A percentile compares a stretch with the other conserved stretches of the same genome.
Evolutionary conservation across 495 filamentous ascomycete genomes (phyloP).

Genomic region (Glonium stellatum): DNA sequence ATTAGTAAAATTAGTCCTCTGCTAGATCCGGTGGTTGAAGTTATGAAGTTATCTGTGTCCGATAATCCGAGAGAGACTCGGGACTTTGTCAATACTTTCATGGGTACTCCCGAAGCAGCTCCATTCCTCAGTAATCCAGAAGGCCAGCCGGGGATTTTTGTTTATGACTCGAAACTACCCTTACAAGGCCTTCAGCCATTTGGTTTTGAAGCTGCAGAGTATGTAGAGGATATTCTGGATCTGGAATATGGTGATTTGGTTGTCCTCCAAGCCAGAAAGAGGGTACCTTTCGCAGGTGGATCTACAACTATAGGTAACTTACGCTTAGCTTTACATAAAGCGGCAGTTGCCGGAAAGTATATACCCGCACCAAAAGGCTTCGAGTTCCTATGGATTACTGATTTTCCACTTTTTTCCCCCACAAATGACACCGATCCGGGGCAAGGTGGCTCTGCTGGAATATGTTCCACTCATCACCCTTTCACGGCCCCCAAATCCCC

Average conservation of each 20-base stretch:
- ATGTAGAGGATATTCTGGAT: conserved; percentile 46
- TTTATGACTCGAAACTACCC: conserved; percentile 62
- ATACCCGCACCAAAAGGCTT: conserved; percentile 50
- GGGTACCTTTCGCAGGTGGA: conserved; percentile 54
- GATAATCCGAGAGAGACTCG: conserved; percentile 44
- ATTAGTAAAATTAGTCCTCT: conserved; percentile 63
- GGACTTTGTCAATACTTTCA: conserved; percentile 59
- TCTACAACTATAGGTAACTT: conserved; percentile 76
- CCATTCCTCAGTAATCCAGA: conserved; percentile 57
- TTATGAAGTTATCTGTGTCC: conserved; percentile 52
- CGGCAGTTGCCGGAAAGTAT: conserved; percentile 53
- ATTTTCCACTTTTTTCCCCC: conserved; percentile 88
- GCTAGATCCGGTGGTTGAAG: conserved; percentile 59
- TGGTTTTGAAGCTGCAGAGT: conserved; percentile 64
- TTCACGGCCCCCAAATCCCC: conserved; percentile 79
- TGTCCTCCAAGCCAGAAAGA: conserved; percentile 68
- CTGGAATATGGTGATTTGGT: conserved; percentile 67
- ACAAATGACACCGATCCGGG: conserved; percentile 63
- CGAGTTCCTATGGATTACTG: conserved; percentile 72
- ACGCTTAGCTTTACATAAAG: conserved; percentile 60
- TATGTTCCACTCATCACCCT: conserved; percentile 88
- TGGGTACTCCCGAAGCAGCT: conserved; percentile 56
- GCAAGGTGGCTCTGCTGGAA: conserved; percentile 70
- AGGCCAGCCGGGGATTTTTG: conserved; percentile 68
- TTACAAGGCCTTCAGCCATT: conserved; percentile 64